These are phyloP conservation scores for Stephanodiscus triporus DNA, from an alignment of 108 stramenopile genomes.

Conservation along the genomic window DNA sequence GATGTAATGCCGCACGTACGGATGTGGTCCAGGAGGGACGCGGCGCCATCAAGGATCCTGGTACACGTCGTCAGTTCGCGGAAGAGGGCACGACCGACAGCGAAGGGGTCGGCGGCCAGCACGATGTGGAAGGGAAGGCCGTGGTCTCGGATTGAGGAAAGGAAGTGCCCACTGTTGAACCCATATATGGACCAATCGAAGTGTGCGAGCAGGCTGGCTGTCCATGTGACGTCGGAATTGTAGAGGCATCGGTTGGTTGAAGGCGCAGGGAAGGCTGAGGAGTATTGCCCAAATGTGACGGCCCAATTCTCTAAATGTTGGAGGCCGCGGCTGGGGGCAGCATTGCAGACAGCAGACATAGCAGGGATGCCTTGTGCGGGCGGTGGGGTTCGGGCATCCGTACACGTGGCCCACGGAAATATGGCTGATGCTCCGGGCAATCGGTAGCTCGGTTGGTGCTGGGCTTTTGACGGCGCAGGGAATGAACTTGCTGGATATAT, in stretches of 20 bases:
- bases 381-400: too few species aligned
- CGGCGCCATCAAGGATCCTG: neutral
- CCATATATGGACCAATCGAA: constrained; percentile 9
- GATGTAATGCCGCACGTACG: neutral
- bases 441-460: neutral
- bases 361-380: too few species aligned
- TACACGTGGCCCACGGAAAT: too few species aligned
- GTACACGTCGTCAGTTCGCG: neutral
- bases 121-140: neutral
- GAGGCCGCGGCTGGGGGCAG: neutral
- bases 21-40: neutral
- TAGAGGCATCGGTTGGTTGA: neutral
- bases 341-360: too few species aligned
- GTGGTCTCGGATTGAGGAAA: neutral
- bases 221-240: neutral
- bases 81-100: neutral
- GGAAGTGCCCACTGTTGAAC: constrained; percentile 9
- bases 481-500: neutral
- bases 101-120: neutral
- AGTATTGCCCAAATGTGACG: too few species aligned
- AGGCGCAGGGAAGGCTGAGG: neutral
- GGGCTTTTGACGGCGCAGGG: neutral
- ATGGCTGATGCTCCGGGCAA: constrained; percentile 11
- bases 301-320: neutral
- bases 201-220: neutral